A percentile compares a stretch with the other conserved stretches of the same genome.
Conservation (phyloP, 805 yeast genomes). For the Suhomyces emberorum region DNA sequence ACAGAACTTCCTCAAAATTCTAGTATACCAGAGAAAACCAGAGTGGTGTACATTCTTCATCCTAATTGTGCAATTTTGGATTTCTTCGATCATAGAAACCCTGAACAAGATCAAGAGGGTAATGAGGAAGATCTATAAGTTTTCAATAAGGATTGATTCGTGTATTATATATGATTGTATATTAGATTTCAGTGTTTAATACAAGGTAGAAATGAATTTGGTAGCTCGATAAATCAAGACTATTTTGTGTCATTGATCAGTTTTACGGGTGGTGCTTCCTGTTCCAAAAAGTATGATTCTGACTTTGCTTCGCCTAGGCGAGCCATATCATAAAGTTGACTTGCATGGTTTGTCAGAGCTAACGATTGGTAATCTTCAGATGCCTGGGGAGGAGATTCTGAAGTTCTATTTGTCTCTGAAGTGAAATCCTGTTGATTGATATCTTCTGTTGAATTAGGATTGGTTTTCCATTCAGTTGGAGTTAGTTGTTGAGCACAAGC, state of each 20-base stretch:
- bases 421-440: not conserved
- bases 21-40: slow-evolving; percentile 19
- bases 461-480: slow-evolving; percentile 9
- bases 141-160: not conserved
- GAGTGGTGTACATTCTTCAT: slow-evolving; percentile 49
- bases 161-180: not conserved
- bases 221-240: too few species aligned
- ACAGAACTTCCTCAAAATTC: slow-evolving; percentile 16
- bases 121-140: not conserved
- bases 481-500: slow-evolving; percentile 48
- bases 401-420: not conserved
- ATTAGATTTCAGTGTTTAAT: not conserved
- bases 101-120: slow-evolving; percentile 1
- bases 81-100: slow-evolving; percentile 42
- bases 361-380: slow-evolving; percentile 2
- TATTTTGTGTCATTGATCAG: too few species aligned
- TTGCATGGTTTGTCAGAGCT: slow-evolving; percentile 5
- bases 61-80: slow-evolving; percentile 84
- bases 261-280: too few species aligned
- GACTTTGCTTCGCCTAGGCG: slow-evolving; percentile 6
- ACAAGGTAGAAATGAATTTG: not conserved
- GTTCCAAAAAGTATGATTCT: not conserved
- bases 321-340: slow-evolving; percentile 7
- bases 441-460: not conserved
- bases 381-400: not conserved